Conservation (phyloP, 2,329 filamentous ascomycete genomes). For the Gliomastix tumulicola region DNA sequence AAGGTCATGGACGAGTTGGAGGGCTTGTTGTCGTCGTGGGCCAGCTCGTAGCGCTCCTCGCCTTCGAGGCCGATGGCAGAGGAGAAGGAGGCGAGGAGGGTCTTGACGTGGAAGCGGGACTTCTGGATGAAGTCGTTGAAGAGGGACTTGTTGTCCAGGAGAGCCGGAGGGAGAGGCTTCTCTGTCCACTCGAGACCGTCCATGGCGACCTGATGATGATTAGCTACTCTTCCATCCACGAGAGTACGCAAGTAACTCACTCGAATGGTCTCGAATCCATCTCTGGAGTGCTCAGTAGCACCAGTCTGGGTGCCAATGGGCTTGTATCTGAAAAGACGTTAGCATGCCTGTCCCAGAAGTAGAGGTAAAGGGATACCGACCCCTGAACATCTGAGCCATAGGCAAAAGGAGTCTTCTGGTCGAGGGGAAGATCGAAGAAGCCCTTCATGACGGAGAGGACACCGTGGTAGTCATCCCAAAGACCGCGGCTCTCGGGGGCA, state of each 20-base stretch:
- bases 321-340: not conserved
- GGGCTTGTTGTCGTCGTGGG: not conserved
- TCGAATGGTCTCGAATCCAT: not conserved
- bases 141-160: not conserved
- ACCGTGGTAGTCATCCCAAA: constrained; percentile 43
- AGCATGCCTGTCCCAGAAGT: not conserved
- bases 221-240: no score
- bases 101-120: not conserved
- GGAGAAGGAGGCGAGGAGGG: not conserved
- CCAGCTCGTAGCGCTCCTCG: not conserved
- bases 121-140: constrained; percentile 1
- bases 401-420: constrained; percentile 41
- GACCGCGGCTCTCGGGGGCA: constrained; percentile 42
- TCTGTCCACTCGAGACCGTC: no score
- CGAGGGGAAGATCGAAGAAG: constrained; percentile 46
- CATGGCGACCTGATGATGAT: no score
- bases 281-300: not conserved
- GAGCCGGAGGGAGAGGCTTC: not conserved
- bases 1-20: not conserved
- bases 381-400: not conserved
- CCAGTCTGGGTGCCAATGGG: not conserved
- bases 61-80: not conserved
- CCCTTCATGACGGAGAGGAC: constrained; percentile 46
- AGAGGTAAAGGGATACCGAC: not conserved
- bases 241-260: not conserved